phyloP scores from a whole-genome alignment of 768 basidiomycete species.

The Rhizopogon vinicolor region DNA sequence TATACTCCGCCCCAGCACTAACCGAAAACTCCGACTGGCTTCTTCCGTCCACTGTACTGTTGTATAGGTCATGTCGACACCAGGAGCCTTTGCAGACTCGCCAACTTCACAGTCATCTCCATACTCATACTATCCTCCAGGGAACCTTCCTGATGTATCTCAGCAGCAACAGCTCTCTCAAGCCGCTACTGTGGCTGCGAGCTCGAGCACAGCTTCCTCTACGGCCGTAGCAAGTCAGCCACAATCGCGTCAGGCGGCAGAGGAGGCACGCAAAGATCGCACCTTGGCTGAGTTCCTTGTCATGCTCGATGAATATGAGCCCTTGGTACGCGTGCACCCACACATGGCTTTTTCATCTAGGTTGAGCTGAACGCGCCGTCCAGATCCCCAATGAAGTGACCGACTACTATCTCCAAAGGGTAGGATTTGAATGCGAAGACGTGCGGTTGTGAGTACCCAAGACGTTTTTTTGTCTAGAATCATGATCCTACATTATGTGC shows the following conservation, averaged over 20 bases:
- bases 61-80: conserved; percentile 24
- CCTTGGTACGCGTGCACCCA: conserved; percentile 56
- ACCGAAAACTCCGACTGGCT: conserved; percentile 26
- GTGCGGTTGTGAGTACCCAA: conserved; percentile 72
- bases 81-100: conserved; percentile 24
- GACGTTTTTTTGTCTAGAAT: conserved; percentile 1
- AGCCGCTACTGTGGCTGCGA: conserved; percentile 8
- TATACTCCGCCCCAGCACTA: conserved; percentile 12
- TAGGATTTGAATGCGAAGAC: conserved; percentile 95
- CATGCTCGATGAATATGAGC: conserved; percentile 96
- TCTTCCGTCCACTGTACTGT: conserved; percentile 15
- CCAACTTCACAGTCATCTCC: conserved; percentile 22
- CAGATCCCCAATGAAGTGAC: conserved; percentile 98
- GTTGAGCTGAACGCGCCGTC: background rate
- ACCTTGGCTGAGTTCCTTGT: conserved; percentile 91
- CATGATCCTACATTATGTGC: background rate
- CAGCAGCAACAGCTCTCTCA: conserved; percentile 17
- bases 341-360: background rate
- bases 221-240: conserved; percentile 20
- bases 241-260: conserved; percentile 65
- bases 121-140: conserved; percentile 13
- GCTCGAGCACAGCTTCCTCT: conserved; percentile 14
- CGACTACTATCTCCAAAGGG: conserved; percentile 92
- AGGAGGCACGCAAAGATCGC: conserved; percentile 83
- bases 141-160: conserved; percentile 14